Evolutionary conservation across 83 land plant genomes (phyloP).

Genomic region (Picea abies): DNA sequence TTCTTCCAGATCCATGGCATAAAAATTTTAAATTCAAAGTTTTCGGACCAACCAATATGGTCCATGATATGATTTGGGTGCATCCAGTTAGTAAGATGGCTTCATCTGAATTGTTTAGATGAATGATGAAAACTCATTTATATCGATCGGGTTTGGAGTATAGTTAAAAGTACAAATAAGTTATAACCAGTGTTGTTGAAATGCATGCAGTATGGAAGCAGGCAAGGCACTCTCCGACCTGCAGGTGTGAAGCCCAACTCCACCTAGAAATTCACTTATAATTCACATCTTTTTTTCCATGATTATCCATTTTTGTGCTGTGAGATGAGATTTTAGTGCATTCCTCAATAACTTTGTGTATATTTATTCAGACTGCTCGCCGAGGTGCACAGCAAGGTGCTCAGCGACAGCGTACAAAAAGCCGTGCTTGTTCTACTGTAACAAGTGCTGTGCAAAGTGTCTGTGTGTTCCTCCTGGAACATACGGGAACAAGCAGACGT

Average conservation of each 20-base stretch:
- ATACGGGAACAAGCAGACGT: slow-evolving; percentile 45
- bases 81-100: too few species aligned
- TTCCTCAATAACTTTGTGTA: not conserved
- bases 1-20: too few species aligned
- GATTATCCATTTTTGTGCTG: not conserved
- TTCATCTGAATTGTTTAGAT: too few species aligned
- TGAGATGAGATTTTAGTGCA: not conserved
- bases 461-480: slow-evolving; percentile 42
- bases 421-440: slow-evolving; percentile 42
- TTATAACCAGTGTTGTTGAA: not conserved
- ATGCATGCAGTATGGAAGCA: slow-evolving; percentile 22
- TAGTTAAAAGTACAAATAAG: not conserved
- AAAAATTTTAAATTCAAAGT: too few species aligned
- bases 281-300: not conserved
- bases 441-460: slow-evolving; percentile 46
- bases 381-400: slow-evolving; percentile 28
- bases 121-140: too few species aligned
- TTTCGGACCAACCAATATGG: too few species aligned
- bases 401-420: slow-evolving; percentile 30
- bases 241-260: slow-evolving; percentile 19
- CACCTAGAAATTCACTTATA: not conserved
- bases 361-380: slow-evolving; percentile 22
- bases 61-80: too few species aligned
- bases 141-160: not conserved
- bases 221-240: slow-evolving; percentile 27